Conservation (phyloP, 768 basidiomycete genomes). For the Hygrocybe punicea region DNA sequence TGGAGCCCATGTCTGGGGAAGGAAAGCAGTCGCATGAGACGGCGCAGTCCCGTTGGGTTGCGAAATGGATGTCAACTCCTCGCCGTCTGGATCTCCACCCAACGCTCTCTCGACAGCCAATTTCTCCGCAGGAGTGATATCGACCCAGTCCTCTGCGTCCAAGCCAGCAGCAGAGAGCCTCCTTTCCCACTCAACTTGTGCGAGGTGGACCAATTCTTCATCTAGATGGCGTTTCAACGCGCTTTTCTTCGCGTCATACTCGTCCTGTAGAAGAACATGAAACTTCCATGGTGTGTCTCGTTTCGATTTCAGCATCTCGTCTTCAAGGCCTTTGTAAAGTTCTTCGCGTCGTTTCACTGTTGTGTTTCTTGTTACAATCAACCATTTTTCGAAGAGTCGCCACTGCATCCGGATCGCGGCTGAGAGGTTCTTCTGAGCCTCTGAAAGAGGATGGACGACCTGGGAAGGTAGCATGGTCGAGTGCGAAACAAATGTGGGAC, state of each 20-base stretch:
- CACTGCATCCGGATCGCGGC: constrained; percentile 34
- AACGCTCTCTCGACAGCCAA: constrained; percentile 34
- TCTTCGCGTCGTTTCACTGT: constrained; percentile 26
- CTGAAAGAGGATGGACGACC: constrained; percentile 25
- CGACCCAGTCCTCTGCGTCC: constrained; percentile 43
- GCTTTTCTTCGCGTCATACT: constrained; percentile 31
- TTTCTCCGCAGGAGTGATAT: constrained; percentile 39
- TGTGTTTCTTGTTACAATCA: constrained; percentile 23
- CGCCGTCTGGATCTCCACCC: constrained; percentile 34
- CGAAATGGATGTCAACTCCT: background rate
- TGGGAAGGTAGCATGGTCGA: background rate
- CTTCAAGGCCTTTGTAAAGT: constrained; percentile 26
- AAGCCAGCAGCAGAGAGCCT: constrained; percentile 34
- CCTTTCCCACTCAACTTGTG: constrained; percentile 43
- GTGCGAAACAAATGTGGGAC: background rate
- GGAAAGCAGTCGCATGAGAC: background rate
- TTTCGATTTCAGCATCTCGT: constrained; percentile 8
- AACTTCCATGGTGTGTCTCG: constrained; percentile 22
- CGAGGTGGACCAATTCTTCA: constrained; percentile 31
- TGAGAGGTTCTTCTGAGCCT: constrained; percentile 8
- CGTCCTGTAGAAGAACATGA: constrained; percentile 15
- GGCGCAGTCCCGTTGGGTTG: background rate
- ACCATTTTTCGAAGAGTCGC: constrained; percentile 36
- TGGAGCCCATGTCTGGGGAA: constrained; percentile 24
- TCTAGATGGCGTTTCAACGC: constrained; percentile 27